phyloP scores from a whole-genome alignment of 2,329 filamentous ascomycete species.

The Hymenoscyphus fraxineus region DNA sequence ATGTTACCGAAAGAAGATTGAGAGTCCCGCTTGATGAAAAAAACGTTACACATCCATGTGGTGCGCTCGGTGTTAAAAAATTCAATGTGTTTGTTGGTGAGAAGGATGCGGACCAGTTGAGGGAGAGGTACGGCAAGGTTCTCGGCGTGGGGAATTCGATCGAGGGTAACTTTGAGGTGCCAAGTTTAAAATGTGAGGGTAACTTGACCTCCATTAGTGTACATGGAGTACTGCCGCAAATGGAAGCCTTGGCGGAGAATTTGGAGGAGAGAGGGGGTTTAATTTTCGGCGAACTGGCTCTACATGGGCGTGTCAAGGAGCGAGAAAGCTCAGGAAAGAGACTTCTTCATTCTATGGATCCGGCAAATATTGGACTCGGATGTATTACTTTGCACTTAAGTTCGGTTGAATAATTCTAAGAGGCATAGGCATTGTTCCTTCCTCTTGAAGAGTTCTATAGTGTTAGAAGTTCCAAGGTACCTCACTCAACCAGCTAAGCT shows the following conservation, averaged over 20 bases:
- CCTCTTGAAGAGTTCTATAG: too few relatives aligned
- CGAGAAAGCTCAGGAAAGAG: not conserved
- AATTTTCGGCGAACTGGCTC: slow-evolving; percentile 16
- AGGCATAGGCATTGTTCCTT: too few relatives aligned
- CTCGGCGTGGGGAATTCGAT: slow-evolving; percentile 6
- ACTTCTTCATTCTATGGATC: not conserved
- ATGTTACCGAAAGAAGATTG: slow-evolving; percentile 53
- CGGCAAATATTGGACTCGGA: not conserved
- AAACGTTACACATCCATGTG: slow-evolving; percentile 47
- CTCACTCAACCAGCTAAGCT: too few relatives aligned
- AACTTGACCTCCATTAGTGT: slow-evolving; percentile 6
- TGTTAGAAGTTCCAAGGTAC: too few relatives aligned
- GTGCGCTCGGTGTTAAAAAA: slow-evolving; percentile 47
- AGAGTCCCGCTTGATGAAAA: slow-evolving; percentile 48
- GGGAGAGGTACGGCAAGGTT: slow-evolving; percentile 33
- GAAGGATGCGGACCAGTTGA: slow-evolving; percentile 24
- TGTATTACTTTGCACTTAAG: not conserved
- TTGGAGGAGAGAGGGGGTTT: slow-evolving; percentile 16
- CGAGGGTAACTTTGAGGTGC: slow-evolving; percentile 10
- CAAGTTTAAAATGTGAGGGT: slow-evolving; percentile 9
- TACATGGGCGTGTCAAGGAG: slow-evolving; percentile 2
- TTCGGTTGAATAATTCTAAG: not conserved
- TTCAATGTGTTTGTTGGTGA: slow-evolving; percentile 39
- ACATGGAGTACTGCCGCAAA: slow-evolving; percentile 1
- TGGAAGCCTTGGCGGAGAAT: slow-evolving; percentile 12